Base-by-base conservation (phyloP, 345 rosid species). In the Salix exigua region DNA sequence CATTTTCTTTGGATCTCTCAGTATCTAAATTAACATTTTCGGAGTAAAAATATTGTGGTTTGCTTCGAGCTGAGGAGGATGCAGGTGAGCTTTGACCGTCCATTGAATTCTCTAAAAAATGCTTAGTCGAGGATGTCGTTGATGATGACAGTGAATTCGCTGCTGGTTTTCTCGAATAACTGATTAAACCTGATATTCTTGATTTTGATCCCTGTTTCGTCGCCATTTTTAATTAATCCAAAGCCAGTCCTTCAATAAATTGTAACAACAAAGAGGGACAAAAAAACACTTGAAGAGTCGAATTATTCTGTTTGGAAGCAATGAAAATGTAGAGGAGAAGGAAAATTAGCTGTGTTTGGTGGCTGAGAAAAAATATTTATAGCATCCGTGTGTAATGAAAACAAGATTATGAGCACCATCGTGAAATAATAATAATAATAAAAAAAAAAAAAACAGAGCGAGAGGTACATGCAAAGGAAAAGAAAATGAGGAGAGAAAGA, bases 51-150 rank as follows among this genome's bases (percentile, higher is more conserved):
- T 81, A 89, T 51, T 82, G 94, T 13, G 88, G 98, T 84, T 93
- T 96, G 83, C 97, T 92, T 25, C 91, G 90, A 72, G 96, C 94
- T 16, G 99, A 96, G 18, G 99, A 91, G 21, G 98, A 93, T 1
- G 96, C 97, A 7, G 99, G 99, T 33, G 99, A 96, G 87, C 97
- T 94, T 85, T 87, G 97, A 23, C 93, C 91, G 77, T 96, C 98
- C 4, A 87, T 18, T 70, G 98, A 96, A 11, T 95, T 89, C 78
- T 92, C 99, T n/a, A 80, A 82, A 75, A 85, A 84, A 12, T 84
- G 91, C 83, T 92, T 96, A 3, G 98, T 91, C 70, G 99, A 92
- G 5, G 99, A 91, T 21, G 98, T 91, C 50, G 97, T 96, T 16
- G 99, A 89, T 72, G 99, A 89, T 38, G 98, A 86, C 60, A 88